A percentile compares a stretch with the other conserved stretches of the same genome.
Evolutionary conservation across 2,329 filamentous ascomycete genomes (phyloP).

Genomic region (Penicillium sp.): DNA sequence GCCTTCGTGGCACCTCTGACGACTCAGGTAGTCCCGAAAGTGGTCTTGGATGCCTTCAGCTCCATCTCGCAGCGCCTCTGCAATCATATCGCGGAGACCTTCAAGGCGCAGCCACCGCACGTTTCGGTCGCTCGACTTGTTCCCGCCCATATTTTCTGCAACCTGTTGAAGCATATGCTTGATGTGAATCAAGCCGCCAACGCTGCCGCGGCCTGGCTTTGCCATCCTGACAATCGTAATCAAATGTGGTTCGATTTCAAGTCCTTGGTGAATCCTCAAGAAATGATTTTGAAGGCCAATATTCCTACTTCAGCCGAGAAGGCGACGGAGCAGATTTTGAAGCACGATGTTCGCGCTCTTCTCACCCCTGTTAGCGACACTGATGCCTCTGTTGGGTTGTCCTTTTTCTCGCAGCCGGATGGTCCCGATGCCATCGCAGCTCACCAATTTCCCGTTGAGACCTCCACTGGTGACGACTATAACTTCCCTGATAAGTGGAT

Average conservation of each 20-base stretch:
- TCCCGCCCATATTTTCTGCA: conserved; percentile 82
- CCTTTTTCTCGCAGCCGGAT: conserved; percentile 33
- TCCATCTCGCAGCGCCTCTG: conserved; percentile 80
- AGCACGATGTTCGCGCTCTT: conserved; percentile 40
- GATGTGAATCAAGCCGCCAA: conserved; percentile 91
- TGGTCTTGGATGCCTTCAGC: conserved; percentile 77
- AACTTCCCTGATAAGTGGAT: conserved; percentile 48
- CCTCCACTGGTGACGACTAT: conserved; percentile 34
- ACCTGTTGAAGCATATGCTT: conserved; percentile 76
- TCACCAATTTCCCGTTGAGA: conserved; percentile 33
- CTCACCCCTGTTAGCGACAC: conserved; percentile 36
- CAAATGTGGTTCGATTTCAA: conserved; percentile 89
- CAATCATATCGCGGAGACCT: conserved; percentile 73
- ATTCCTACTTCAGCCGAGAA: conserved; percentile 35
- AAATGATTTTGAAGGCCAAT: conserved; percentile 38
- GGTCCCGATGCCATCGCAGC: conserved; percentile 25
- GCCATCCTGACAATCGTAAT: conserved; percentile 79
- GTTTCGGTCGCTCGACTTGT: conserved; percentile 81
- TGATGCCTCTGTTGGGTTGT: conserved; percentile 24
- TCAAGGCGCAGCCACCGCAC: conserved; percentile 76
- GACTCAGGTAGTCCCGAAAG: conserved; percentile 82
- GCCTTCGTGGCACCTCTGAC: conserved; percentile 83
- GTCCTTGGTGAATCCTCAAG: conserved; percentile 35
- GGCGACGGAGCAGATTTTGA: conserved; percentile 36
- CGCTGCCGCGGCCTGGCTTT: conserved; percentile 86